Conservation (phyloP, 257 asterid genomes). For the Scutellaria minor region DNA sequence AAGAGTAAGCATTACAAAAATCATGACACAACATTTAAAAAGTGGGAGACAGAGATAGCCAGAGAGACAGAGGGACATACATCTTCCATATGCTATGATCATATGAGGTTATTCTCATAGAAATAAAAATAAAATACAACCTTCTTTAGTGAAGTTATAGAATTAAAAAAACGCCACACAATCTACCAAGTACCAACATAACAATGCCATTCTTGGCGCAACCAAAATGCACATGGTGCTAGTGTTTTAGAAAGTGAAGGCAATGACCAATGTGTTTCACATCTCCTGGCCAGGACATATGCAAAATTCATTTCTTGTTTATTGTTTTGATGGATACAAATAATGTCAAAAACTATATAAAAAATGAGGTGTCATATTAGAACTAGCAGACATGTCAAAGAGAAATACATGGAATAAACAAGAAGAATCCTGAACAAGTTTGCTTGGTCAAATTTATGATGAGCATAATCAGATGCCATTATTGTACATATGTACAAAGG, state of each 20-base stretch:
- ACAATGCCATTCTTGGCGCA: slow-evolving; percentile 1
- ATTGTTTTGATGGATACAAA: neutral
- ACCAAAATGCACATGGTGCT: slow-evolving; percentile 3
- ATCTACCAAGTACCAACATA: neutral
- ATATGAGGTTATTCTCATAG: neutral
- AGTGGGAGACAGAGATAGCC: neutral
- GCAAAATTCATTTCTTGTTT: slow-evolving; percentile 16
- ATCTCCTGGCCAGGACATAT: slow-evolving; percentile 4
- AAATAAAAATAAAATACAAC: neutral
- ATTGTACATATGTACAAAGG: slow-evolving; percentile 8
- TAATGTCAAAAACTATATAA: neutral
- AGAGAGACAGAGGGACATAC: neutral
- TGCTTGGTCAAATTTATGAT: neutral
- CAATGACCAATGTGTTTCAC: neutral
- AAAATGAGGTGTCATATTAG: neutral
- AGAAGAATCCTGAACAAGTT: neutral
- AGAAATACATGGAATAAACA: neutral
- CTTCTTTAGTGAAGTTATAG: neutral
- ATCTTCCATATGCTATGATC: neutral
- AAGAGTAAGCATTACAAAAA: neutral
- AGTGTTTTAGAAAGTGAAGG: slow-evolving; percentile 4
- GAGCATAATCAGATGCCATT: neutral
- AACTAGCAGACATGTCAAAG: slow-evolving; percentile 2
- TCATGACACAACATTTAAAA: neutral
- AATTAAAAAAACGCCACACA: neutral